A percentile compares a stretch with the other conserved stretches of the same genome.
Evolutionary conservation across 208 protist genomes (phyloP).

Genomic region (Ichthyophonus hoferi): DNA sequence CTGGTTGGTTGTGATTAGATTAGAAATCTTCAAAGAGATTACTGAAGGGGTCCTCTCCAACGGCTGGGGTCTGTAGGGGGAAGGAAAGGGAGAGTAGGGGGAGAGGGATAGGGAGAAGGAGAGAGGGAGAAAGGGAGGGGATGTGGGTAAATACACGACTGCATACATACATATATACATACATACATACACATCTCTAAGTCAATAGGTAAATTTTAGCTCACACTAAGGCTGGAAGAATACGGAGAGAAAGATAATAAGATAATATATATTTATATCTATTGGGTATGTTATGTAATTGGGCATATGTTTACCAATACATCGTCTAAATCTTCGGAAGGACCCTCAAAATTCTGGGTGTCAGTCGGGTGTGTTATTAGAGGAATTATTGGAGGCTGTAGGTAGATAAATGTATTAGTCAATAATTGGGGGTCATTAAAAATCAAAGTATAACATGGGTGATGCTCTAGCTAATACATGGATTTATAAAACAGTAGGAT

Average conservation of each 20-base stretch:
- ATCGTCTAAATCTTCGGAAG: background rate
- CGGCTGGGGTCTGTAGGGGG: background rate
- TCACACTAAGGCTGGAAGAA: background rate
- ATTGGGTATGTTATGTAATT: no score
- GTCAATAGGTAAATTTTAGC: background rate
- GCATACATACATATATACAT: background rate
- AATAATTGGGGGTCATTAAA: no score
- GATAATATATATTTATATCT: no score
- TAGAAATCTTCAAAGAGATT: conserved; percentile 3
- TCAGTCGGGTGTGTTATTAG: background rate
- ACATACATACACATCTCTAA: background rate
- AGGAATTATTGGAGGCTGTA: background rate
- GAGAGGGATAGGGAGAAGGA: no score
- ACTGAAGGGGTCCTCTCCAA: background rate
- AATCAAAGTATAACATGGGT: no score
- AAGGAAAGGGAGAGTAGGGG: no score
- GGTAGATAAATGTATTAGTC: no score
- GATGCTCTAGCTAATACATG: no score
- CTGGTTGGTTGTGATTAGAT: background rate
- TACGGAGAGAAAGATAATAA: background rate
- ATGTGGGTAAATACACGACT: background rate
- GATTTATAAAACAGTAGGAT: background rate
- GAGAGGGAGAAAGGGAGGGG: no score
- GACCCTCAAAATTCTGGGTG: background rate
- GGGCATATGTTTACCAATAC: background rate